A percentile compares a stretch with the other conserved stretches of the same genome.
Evolutionary conservation across 2,329 filamentous ascomycete species (phyloP).

Genomic region (Hypoxylon sp.): DNA sequence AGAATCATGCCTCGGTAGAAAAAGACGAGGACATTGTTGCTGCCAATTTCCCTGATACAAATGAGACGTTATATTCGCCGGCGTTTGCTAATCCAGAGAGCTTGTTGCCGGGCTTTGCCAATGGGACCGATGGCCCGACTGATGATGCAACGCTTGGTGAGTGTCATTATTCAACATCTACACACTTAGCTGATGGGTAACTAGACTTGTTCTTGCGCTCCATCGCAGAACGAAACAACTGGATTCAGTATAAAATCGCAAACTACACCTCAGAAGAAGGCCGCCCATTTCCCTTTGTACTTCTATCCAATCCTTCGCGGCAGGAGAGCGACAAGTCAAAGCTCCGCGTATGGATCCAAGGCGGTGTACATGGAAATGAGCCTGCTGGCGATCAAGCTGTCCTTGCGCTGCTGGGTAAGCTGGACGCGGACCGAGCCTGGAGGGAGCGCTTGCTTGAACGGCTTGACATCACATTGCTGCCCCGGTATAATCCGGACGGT

Average conservation of each 20-base stretch:
- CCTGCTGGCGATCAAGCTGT: conserved; percentile 42
- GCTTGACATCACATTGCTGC: conserved; percentile 39
- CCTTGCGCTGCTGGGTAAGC: conserved; percentile 41
- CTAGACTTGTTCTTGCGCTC: conserved; percentile 42
- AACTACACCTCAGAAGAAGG: conserved; percentile 46
- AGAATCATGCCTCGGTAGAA: conserved; percentile 39
- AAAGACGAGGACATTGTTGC: conserved; percentile 44
- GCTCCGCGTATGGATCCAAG: conserved; percentile 44
- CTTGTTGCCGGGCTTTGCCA: conserved; percentile 39
- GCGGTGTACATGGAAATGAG: conserved; percentile 43
- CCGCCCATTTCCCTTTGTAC: conserved; percentile 40
- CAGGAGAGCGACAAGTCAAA: conserved; percentile 17
- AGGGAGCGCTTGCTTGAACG: conserved; percentile 36
- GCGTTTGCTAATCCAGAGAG: conserved; percentile 41
- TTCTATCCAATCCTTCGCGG: conserved; percentile 37
- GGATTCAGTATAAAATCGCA: conserved; percentile 42
- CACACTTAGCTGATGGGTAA: background rate
- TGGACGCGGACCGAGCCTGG: conserved; percentile 39
- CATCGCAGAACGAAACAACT: conserved; percentile 43
- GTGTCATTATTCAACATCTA: conserved; percentile 4
- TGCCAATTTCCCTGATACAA: conserved; percentile 44
- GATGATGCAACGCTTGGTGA: conserved; percentile 44
- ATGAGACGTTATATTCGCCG: conserved; percentile 43
- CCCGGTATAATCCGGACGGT: conserved; percentile 43
- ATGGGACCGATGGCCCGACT: conserved; percentile 45